A percentile compares a stretch with the other conserved stretches of the same genome.
phyloP scores from a whole-genome alignment of 805 yeast genomes.

The Pichia californica region DNA sequence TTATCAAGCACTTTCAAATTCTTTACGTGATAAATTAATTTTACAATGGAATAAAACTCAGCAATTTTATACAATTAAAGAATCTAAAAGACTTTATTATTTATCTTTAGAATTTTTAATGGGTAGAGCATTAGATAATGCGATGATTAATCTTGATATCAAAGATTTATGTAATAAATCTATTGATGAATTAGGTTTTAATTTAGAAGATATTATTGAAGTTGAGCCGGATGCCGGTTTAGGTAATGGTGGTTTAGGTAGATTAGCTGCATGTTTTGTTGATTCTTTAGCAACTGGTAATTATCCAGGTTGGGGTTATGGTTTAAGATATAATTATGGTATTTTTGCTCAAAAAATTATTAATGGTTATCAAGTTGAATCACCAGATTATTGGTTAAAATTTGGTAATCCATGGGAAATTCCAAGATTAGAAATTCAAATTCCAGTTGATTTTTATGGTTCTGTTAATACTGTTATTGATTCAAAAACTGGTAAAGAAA shows the following conservation, averaged over 20 bases:
- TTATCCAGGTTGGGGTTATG: constrained; percentile 96
- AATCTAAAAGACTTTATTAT: constrained; percentile 81
- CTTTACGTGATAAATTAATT: constrained; percentile 72
- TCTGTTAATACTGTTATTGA: constrained; percentile 53
- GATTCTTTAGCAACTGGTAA: constrained; percentile 82
- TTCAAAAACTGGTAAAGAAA: constrained; percentile 46
- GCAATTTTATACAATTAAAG: constrained; percentile 77
- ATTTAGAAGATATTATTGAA: constrained; percentile 74
- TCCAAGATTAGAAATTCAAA: constrained; percentile 76
- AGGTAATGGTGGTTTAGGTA: constrained; percentile 93
- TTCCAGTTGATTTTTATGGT: constrained; percentile 89
- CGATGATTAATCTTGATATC: constrained; percentile 71
- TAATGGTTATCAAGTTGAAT: constrained; percentile 90
- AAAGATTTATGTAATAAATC: constrained; percentile 53
- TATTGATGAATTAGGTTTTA: constrained; percentile 73
- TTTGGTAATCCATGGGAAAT: constrained; percentile 93
- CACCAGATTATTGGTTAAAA: constrained; percentile 91
- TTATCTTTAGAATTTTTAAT: constrained; percentile 81
- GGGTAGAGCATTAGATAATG: constrained; percentile 95
- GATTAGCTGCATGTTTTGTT: constrained; percentile 90
- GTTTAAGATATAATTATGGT: constrained; percentile 89
- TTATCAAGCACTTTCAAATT: constrained; percentile 77
- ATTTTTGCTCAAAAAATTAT: constrained; percentile 84
- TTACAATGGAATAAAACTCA: constrained; percentile 92
- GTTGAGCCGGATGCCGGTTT: constrained; percentile 92